Evolutionary conservation across 2,329 filamentous ascomycete species (phyloP).

Genomic region (Cercospora canescens): DNA sequence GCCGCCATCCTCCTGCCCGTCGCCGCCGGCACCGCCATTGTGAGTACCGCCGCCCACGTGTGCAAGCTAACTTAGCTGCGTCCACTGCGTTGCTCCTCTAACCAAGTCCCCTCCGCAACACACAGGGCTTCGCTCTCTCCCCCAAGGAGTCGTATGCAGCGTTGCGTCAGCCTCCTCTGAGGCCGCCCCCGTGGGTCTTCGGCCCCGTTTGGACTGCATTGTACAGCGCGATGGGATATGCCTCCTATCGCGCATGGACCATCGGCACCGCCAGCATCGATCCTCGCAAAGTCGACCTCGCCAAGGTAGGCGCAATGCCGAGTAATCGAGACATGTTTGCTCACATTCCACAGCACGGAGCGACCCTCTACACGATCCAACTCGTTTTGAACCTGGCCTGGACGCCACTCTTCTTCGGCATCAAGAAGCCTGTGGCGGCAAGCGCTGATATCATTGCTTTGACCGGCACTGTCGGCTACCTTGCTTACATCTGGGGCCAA

Average conservation of each 20-base stretch:
- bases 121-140: conserved; percentile 61
- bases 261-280: conserved; percentile 61
- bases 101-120: no score
- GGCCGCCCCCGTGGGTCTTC: conserved; percentile 59
- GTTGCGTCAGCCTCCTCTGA: conserved; percentile 65
- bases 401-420: conserved; percentile 91
- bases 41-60: background rate
- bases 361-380: conserved; percentile 82
- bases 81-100: no score
- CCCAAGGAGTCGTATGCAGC: conserved; percentile 64
- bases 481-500: conserved; percentile 74
- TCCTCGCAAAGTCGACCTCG: conserved; percentile 56
- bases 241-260: conserved; percentile 74
- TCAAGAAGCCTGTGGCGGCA: conserved; percentile 71
- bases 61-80: no score
- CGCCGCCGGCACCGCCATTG: conserved; percentile 70
- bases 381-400: conserved; percentile 81
- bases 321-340: background rate
- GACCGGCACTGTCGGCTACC: conserved; percentile 68
- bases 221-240: conserved; percentile 79
- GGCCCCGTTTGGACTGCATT: conserved; percentile 60
- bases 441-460: conserved; percentile 74
- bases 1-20: no score
- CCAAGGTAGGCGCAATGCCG: conserved; percentile 48
- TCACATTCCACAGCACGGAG: conserved; percentile 51